Base-by-base conservation (phyloP, 2,329 filamentous ascomycete genomes). In the Colletotrichum liriopes region DNA sequence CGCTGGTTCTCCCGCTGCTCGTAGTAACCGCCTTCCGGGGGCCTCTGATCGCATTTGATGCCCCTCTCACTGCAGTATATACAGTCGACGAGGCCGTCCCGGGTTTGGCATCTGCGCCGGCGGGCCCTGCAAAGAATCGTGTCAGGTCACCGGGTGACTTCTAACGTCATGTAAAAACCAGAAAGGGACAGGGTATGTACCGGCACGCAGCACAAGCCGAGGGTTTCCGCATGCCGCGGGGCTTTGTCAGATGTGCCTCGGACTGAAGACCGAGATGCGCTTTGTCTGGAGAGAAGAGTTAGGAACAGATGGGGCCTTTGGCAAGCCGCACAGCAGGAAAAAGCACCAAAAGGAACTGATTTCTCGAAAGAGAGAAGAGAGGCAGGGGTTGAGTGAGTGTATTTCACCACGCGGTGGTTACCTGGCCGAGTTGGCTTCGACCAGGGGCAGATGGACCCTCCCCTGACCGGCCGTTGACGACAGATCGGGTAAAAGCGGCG, bases 11-110 rank as follows among this genome's bases (percentile, higher is more conserved):
- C 73, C 39, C 71, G 61, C 61, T 73, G 66, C 55, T 74, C 73
- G 45, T 74, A 73, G 43, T 74, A 74, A 9, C 73, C 73, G 43
- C 73, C 73, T 6, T 71, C 62, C 1, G 73, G 73, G 3, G 73
- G 70, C 61, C 58, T 52, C 41, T 90, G 90, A 11, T 82, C 77
- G 78, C 89, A 91, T 0, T 76, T 61, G 2, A 90, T 77, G 1
- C 80, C 79, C 29, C 87, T 84, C 64, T 86, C 84, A 0, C 79
- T 77, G 76, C 90, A 91, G 56, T 89, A 84, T 11, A 84, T 78
- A 75, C 89, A 92, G 23, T 82, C 78, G 2, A 88, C 88, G 20
- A 83, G 77, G 26, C 66, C 71, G 37, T 74, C 62, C 29, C 61
- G 65, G 35, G 59, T 67, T 39, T 73, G 66, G 51, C 71, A 74